Base-by-base conservation (phyloP, 129 eudicot species). In the Tagetes erecta region DNA sequence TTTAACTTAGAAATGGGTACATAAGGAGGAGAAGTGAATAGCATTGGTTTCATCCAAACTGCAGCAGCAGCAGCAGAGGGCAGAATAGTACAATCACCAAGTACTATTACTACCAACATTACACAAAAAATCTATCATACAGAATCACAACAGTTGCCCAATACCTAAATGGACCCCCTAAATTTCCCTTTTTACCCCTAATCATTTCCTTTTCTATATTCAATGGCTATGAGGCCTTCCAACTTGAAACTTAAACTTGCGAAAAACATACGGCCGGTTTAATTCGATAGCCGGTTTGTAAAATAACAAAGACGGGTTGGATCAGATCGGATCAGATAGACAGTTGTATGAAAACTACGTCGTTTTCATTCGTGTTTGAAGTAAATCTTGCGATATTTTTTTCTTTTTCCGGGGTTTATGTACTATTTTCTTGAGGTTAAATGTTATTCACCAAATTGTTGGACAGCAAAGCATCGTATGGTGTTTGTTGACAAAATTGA, bases 131-230 rank as follows among this genome's bases (percentile, higher is more conserved):
- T 82, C 87, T 77, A 69, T 55, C 78, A 74, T 76, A 72, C 83
- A 75, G 89, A 87, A 85, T 84, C 92, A 66, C 86, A 82, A 83
- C 92, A 87, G 92, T 82, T 70, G 79, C 89, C 83, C 81, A 84
- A 67, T 66, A 49, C 77, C 82, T 40, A 63, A 71, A 78, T 79
- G 83, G 78, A 72, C 38, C 83, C 78, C 76, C 42, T 73, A 64
- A 59, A 74, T 68, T 60, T 27, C 52, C 84, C 73, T 34, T 60
- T 75, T 40, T 60, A 74, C 82, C 85, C 83, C 30, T 74, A 44
- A 67, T 76, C 75, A 33, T 66, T 77, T 68, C 68, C 6, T 31
- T 83, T 55, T 70, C 81, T 33, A 46, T 53, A 50, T 27, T 60
- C 58, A 41, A 30, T 55, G 27, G 34, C 20, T 67, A 27, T 67